A percentile compares a stretch with the other conserved stretches of the same genome.
These are phyloP conservation scores for Starmerella stellata DNA, from an alignment of 805 yeast species.

Conservation along the genomic window DNA sequence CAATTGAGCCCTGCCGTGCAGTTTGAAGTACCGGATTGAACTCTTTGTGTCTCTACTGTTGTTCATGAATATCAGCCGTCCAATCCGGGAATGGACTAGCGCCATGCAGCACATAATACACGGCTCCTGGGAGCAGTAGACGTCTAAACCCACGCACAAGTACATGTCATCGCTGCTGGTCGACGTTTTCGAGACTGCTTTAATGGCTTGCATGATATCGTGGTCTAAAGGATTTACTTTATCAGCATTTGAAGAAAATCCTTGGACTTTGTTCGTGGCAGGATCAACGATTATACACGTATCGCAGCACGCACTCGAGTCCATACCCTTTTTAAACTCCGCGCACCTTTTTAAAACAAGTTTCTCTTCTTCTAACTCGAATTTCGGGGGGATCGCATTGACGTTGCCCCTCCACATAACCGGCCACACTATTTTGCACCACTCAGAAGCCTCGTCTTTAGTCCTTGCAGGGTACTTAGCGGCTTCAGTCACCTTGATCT, in stretches of 20 bases:
- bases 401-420: conserved; percentile 89
- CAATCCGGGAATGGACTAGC: conserved; percentile 69
- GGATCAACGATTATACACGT: conserved; percentile 53
- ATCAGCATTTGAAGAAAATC: conserved; percentile 3
- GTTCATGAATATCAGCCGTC: conserved; percentile 41
- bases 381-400: conserved; percentile 28
- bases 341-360: conserved; percentile 21
- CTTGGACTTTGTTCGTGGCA: conserved; percentile 26
- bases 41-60: conserved; percentile 35
- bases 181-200: conserved; percentile 36
- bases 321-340: conserved; percentile 21
- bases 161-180: conserved; percentile 29
- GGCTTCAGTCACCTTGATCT: conserved; percentile 22
- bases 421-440: conserved; percentile 71
- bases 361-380: conserved; percentile 31
- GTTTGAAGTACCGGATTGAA: conserved; percentile 40
- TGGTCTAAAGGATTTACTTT: conserved; percentile 42
- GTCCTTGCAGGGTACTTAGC: conserved; percentile 53
- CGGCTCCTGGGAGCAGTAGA: conserved; percentile 87
- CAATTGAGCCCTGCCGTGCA: conserved; percentile 56
- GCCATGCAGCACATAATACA: conserved; percentile 97
- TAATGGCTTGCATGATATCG: conserved; percentile 56
- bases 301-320: conserved; percentile 5
- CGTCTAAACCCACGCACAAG: conserved; percentile 57
- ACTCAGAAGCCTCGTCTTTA: conserved; percentile 42